Conservation (phyloP, 306 rosid genomes). For the Quercus robur region DNA sequence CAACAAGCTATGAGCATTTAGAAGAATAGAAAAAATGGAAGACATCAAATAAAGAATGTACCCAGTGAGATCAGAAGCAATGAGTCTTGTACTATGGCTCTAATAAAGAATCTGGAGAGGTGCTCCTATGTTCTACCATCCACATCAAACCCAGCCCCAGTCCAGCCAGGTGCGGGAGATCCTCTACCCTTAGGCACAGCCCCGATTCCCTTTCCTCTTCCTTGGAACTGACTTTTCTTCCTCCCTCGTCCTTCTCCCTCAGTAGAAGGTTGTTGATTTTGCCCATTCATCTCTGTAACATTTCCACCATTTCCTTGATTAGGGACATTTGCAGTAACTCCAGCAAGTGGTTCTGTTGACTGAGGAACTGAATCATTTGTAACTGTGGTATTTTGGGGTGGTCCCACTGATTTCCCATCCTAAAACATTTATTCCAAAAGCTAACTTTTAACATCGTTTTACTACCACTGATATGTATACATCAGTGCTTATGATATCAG, state of each 20-base stretch:
- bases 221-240: constrained; percentile 67
- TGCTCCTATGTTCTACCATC: constrained; percentile 51
- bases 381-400: constrained; percentile 32
- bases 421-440: constrained; percentile 26
- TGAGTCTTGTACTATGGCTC: constrained; percentile 18
- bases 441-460: constrained; percentile 7
- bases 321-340: constrained; percentile 23
- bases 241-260: constrained; percentile 70
- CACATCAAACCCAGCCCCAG: constrained; percentile 91
- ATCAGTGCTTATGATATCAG: background rate
- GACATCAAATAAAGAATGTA: constrained; percentile 23
- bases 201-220: constrained; percentile 86
- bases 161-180: constrained; percentile 75
- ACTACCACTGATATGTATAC: background rate
- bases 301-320: constrained; percentile 44
- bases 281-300: constrained; percentile 36
- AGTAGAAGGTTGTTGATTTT: constrained; percentile 36
- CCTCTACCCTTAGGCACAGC: constrained; percentile 72
- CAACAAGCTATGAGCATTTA: constrained; percentile 2
- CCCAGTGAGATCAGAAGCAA: constrained; percentile 12
- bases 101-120: constrained; percentile 6
- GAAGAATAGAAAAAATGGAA: constrained; percentile 13
- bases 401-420: constrained; percentile 50
- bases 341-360: constrained; percentile 41
- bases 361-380: constrained; percentile 39